These are phyloP conservation scores for Acanthamoeba healyi DNA, from an alignment of 208 protist genomes.

Conservation along the genomic window DNA sequence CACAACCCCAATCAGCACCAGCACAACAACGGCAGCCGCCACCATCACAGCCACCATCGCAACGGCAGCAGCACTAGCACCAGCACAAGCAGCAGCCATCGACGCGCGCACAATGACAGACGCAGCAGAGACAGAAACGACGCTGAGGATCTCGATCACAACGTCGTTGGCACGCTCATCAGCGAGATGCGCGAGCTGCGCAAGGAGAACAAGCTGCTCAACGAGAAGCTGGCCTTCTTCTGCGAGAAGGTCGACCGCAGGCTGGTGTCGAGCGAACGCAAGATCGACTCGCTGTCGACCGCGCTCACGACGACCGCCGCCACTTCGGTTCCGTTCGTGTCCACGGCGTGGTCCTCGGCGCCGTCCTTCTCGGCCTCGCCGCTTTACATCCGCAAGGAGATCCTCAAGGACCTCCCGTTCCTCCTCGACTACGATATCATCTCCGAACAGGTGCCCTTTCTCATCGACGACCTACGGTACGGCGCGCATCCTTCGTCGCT, in stretches of 20 bases:
- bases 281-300: slow-evolving; percentile 8
- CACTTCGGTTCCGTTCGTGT: background rate
- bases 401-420: slow-evolving; percentile 30
- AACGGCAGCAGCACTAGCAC: background rate
- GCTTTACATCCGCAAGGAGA: slow-evolving; percentile 1
- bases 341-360: background rate
- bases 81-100: background rate
- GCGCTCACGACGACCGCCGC: background rate
- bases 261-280: background rate
- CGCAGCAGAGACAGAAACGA: background rate
- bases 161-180: background rate
- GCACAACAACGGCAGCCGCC: background rate
- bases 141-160: background rate
- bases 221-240: slow-evolving; percentile 5
- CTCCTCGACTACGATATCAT: slow-evolving; percentile 37
- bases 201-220: slow-evolving; percentile 9
- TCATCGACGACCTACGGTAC: slow-evolving; percentile 26
- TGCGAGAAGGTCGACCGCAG: slow-evolving; percentile 36
- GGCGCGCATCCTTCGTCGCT: too few species aligned
- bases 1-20: background rate
- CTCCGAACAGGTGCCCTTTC: slow-evolving; percentile 1
- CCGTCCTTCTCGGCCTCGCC: slow-evolving; percentile 11
- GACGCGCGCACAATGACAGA: background rate
- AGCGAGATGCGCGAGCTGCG: background rate
- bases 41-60: background rate